Percentiles rank a stretch among this genome's conserved stretches.
phyloP scores from a whole-genome alignment of 176 grass and related monocot species.

The Canna indica region DNA sequence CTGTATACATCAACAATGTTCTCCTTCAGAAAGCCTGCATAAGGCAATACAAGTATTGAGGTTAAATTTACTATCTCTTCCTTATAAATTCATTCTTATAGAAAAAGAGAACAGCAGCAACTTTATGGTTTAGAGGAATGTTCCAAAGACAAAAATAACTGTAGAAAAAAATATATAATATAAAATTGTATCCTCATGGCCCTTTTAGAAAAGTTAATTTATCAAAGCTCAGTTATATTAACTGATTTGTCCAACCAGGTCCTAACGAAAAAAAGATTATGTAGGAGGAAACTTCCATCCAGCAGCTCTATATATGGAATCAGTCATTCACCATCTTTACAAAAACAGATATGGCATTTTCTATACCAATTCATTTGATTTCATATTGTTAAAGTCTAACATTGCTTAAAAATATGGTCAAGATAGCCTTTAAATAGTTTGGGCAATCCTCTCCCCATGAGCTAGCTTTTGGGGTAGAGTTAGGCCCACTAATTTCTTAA shows the following conservation, averaged over 20 bases:
- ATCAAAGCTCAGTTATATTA: background rate
- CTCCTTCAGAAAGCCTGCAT: constrained; percentile 71
- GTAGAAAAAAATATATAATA: background rate
- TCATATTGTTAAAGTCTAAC: too few relatives aligned
- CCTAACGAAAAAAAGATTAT: background rate
- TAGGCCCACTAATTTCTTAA: background rate
- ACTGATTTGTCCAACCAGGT: background rate
- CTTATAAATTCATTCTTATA: constrained; percentile 1
- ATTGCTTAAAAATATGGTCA: too few relatives aligned
- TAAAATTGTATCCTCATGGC: background rate
- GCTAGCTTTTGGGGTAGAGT: too few relatives aligned
- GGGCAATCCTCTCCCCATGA: too few relatives aligned
- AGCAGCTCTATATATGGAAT: background rate
- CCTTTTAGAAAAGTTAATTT: background rate
- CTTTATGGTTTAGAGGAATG: background rate
- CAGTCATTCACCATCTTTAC: background rate
- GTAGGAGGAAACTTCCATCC: background rate
- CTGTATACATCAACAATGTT: constrained; percentile 49
- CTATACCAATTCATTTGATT: background rate
- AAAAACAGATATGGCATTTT: background rate
- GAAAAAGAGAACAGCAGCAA: too few relatives aligned
- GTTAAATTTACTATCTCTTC: constrained; percentile 2
- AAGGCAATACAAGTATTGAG: constrained; percentile 18
- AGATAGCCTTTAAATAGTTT: too few relatives aligned
- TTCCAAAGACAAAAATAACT: background rate